Base-by-base conservation (phyloP, 495 filamentous ascomycete genomes). In the Lophium mytilinum region DNA sequence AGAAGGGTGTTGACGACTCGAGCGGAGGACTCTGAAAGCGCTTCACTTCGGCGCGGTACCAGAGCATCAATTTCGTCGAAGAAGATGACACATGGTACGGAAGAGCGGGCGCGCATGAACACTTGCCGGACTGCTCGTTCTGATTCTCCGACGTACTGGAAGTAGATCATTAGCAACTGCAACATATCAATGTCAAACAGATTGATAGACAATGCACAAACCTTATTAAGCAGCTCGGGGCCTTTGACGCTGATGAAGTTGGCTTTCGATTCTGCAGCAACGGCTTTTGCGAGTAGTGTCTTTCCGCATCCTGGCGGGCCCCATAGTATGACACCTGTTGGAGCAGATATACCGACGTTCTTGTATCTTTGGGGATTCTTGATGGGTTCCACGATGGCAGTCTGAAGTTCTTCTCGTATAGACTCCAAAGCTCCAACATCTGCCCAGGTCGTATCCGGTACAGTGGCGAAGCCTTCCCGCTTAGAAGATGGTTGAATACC, bases 161-260 rank as follows among this genome's bases (percentile, higher is more conserved):
- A 30, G 24, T 6, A 30, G 6, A 30, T 30, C 24, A 30, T 30
- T 30, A 30, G 24, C 24, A 30, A 30, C 24, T 30, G 24, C 2
- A 6, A 30, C 3, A 30, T 30, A 3, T 30, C 24, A 30, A 3
- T 2, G 24, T 2, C 24, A 6, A 30, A 30, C 24, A 30, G 6
- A 30, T 6, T 30, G 24, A 30, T 30, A 30, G 24, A 30, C 6
- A 30, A 30, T 30, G 24, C 8, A 37, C 52, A 21, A 62, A 69
- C 68, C 59, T 96, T 96, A 73, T 95, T 95, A 41, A 94, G 80
- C 3, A 96, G 76, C 64, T 96, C 91, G 3, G 93, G 92, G 0
- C 93, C 93, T 74, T 95, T 96, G 72, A 98, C 88, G 61, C 87
- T 90, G 72, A 98, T 98, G 78, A 98, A 98, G 71, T 96, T 97